Conservation (phyloP, 257 asterid species). For the Fraxinus pennsylvanica region DNA sequence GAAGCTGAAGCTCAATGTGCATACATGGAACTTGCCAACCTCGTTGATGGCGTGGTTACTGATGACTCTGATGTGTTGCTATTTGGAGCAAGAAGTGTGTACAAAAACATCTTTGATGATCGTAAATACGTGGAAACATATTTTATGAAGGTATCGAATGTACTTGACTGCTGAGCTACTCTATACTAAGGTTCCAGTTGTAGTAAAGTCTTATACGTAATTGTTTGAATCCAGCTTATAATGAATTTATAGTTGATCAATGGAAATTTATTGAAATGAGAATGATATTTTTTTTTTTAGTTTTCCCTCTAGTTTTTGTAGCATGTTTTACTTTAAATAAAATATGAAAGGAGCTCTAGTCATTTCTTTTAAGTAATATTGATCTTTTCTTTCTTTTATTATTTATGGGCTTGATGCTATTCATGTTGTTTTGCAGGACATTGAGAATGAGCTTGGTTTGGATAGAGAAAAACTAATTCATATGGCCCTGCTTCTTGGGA, state of each 20-base stretch:
- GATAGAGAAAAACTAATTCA: conserved; percentile 73
- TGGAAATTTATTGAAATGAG: neutral
- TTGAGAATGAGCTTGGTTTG: conserved; percentile 87
- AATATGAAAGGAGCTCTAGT: neutral
- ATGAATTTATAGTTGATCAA: neutral
- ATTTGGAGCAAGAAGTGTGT: conserved; percentile 87
- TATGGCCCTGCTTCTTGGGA: conserved; percentile 91
- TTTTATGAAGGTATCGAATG: conserved; percentile 74
- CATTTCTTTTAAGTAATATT: conserved; percentile 2
- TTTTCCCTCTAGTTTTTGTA: neutral
- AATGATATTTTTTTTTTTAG: neutral
- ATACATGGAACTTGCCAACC: conserved; percentile 76
- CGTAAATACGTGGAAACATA: conserved; percentile 95
- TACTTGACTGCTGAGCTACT: conserved; percentile 1
- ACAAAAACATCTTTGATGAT: conserved; percentile 94
- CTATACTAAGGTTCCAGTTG: neutral
- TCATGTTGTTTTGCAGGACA: conserved; percentile 54
- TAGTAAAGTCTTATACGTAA: neutral
- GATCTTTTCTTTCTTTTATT: conserved; percentile 6
- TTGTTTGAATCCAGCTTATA: conserved; percentile 7
- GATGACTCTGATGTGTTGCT: conserved; percentile 93
- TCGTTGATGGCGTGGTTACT: conserved; percentile 96
- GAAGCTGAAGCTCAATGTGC: conserved; percentile 99
- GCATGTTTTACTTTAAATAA: neutral
- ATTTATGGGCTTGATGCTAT: conserved; percentile 26